Conservation (phyloP, 495 filamentous ascomycete genomes). For the Choiromyces venosus region DNA sequence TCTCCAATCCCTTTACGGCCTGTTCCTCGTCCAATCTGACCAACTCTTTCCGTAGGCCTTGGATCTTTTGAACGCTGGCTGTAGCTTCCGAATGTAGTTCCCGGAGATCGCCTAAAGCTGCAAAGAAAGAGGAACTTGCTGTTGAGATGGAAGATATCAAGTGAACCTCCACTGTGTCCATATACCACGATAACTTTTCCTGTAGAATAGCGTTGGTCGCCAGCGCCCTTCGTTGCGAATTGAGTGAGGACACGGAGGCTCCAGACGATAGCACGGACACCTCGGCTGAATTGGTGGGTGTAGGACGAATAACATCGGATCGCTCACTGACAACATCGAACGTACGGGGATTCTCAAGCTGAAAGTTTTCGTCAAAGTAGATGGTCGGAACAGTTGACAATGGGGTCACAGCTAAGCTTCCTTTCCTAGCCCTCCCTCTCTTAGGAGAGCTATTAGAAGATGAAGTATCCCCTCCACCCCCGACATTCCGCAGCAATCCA, state of each 20-base stretch:
- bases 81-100: slow-evolving; percentile 90
- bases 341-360: slow-evolving; percentile 88
- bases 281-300: slow-evolving; percentile 51
- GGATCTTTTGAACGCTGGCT: slow-evolving; percentile 83
- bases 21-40: slow-evolving; percentile 77
- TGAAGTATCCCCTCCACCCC: slow-evolving; percentile 14
- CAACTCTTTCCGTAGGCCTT: slow-evolving; percentile 70
- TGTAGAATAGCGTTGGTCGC: slow-evolving; percentile 98
- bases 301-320: slow-evolving; percentile 78
- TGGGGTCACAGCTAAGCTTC: slow-evolving; percentile 54
- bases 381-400: slow-evolving; percentile 85
- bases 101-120: slow-evolving; percentile 80
- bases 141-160: slow-evolving; percentile 93
- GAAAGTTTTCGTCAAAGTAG: slow-evolving; percentile 94
- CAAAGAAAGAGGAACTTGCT: slow-evolving; percentile 94
- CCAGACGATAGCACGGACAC: slow-evolving; percentile 15
- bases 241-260: slow-evolving; percentile 14
- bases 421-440: slow-evolving; percentile 22
- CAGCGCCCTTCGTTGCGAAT: slow-evolving; percentile 68
- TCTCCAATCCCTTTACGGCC: slow-evolving; percentile 76
- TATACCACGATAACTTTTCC: slow-evolving; percentile 99
- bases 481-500: slow-evolving; percentile 6
- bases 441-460: slow-evolving; percentile 24
- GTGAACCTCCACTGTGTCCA: slow-evolving; percentile 98
- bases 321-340: slow-evolving; percentile 97